Evolutionary conservation across 1,284 basidiomycete species (phyloP).

Genomic region (Pseudozyma pruni): DNA sequence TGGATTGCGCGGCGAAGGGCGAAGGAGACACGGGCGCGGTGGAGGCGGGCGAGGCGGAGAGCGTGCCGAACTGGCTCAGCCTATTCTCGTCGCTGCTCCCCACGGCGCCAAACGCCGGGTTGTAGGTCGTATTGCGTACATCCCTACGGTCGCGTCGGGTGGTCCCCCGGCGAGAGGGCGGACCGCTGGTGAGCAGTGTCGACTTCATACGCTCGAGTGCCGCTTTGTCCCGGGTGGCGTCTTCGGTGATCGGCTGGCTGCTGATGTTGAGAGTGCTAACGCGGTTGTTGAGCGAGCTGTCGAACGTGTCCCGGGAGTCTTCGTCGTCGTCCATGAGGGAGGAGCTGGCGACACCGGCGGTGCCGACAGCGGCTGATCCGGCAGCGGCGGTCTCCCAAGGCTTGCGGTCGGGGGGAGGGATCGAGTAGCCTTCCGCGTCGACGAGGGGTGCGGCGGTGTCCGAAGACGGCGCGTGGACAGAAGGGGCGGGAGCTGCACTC

Average conservation of each 20-base stretch:
- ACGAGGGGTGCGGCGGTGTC: constrained; percentile 61
- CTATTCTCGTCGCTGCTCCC: constrained; percentile 25
- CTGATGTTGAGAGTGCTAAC: constrained; percentile 67
- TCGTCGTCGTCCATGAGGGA: constrained; percentile 67
- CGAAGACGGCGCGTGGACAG: constrained; percentile 3
- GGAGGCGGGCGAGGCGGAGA: constrained; percentile 27
- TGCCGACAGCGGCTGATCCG: constrained; percentile 4
- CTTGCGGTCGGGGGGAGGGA: constrained; percentile 71
- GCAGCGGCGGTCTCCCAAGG: constrained; percentile 68
- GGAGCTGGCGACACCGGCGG: constrained; percentile 8
- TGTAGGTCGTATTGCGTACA: constrained; percentile 70
- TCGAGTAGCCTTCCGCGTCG: constrained; percentile 72
- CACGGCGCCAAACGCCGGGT: constrained; percentile 41
- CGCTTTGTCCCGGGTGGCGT: constrained; percentile 69
- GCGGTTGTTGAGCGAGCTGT: constrained; percentile 32
- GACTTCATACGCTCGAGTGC: constrained; percentile 71
- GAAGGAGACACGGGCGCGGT: constrained; percentile 34
- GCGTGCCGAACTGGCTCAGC: constrained; percentile 39
- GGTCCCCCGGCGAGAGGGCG: constrained; percentile 66
- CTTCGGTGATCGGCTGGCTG: constrained; percentile 69
- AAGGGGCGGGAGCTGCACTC: constrained; percentile 13
- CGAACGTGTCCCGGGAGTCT: constrained; percentile 32
- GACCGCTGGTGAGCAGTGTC: constrained; percentile 66
- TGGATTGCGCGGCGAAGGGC: constrained; percentile 33
- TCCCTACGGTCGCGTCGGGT: constrained; percentile 70